phyloP scores from a whole-genome alignment of 306 rosid genomes.

The Malus sieversii region DNA sequence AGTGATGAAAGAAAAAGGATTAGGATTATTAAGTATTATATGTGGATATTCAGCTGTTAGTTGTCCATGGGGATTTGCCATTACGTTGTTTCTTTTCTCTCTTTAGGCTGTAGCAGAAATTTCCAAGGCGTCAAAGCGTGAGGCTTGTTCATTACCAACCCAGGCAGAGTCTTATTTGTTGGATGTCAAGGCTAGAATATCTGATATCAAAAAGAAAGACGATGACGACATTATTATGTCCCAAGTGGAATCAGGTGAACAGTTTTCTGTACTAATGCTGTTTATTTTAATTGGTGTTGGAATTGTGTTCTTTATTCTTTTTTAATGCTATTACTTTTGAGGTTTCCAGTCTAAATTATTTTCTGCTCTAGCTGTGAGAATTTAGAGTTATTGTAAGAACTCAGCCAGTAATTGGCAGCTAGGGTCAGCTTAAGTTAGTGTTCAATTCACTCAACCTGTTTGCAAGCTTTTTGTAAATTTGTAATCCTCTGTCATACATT shows the following conservation, averaged over 20 bases:
- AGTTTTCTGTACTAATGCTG: neutral
- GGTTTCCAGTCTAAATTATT: neutral
- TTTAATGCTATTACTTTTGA: neutral
- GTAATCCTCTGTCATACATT: neutral
- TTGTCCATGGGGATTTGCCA: neutral
- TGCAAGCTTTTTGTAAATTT: neutral
- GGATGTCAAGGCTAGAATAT: slow-evolving; percentile 47
- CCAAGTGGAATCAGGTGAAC: slow-evolving; percentile 29
- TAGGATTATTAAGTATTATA: neutral
- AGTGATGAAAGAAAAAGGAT: neutral
- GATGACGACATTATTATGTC: slow-evolving; percentile 7
- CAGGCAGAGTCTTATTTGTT: slow-evolving; percentile 55
- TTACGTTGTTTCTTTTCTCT: slow-evolving; percentile 1
- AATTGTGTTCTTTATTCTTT: neutral
- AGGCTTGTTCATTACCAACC: slow-evolving; percentile 53
- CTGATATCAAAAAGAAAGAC: slow-evolving; percentile 28
- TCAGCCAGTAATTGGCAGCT: neutral
- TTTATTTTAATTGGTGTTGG: neutral
- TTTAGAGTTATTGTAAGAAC: neutral
- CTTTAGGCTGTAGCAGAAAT: slow-evolving; percentile 81
- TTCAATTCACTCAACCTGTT: neutral
- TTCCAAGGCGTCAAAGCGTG: slow-evolving; percentile 64
- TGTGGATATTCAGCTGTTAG: neutral
- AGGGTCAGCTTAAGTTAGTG: neutral
- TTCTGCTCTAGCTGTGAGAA: neutral